These are phyloP conservation scores for Aspergillus ruber DNA, from an alignment of 2,329 filamentous ascomycete genomes.

Conservation along the genomic window DNA sequence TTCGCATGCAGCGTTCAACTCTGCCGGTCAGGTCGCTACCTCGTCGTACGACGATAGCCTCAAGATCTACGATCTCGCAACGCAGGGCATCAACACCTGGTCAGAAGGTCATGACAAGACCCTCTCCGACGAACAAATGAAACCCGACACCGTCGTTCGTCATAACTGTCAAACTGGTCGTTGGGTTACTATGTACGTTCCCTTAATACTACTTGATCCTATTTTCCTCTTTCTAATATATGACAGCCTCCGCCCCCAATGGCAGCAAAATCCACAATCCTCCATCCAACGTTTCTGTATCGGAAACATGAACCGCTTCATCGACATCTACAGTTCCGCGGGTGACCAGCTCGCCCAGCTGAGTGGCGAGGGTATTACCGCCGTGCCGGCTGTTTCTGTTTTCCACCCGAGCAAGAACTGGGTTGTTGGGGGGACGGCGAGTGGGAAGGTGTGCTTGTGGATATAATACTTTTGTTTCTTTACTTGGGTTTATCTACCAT, in stretches of 20 bases:
- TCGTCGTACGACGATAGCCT: slow-evolving; percentile 92
- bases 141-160: slow-evolving; percentile 60
- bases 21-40: slow-evolving; percentile 78
- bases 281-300: slow-evolving; percentile 83
- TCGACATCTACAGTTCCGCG: slow-evolving; percentile 76
- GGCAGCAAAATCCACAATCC: slow-evolving; percentile 74
- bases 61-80: slow-evolving; percentile 76
- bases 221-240: neutral
- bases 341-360: slow-evolving; percentile 86
- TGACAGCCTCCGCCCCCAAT: slow-evolving; percentile 67
- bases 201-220: too few species aligned
- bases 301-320: slow-evolving; percentile 96
- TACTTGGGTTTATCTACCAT: too few species aligned
- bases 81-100: slow-evolving; percentile 54
- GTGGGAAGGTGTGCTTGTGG: slow-evolving; percentile 90
- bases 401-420: slow-evolving; percentile 85
- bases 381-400: slow-evolving; percentile 85
- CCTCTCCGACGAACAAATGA: slow-evolving; percentile 57
- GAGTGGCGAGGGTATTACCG: slow-evolving; percentile 83
- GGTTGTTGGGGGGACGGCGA: slow-evolving; percentile 86
- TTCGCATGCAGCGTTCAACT: slow-evolving; percentile 86
- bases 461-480: slow-evolving; percentile 45
- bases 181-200: slow-evolving; percentile 75
- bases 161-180: slow-evolving; percentile 96
- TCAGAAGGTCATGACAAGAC: slow-evolving; percentile 45